A percentile compares a stretch with the other conserved stretches of the same genome.
These are phyloP conservation scores for Phlebopus sp. DNA, from an alignment of 1,284 basidiomycete species.

Conservation along the genomic window DNA sequence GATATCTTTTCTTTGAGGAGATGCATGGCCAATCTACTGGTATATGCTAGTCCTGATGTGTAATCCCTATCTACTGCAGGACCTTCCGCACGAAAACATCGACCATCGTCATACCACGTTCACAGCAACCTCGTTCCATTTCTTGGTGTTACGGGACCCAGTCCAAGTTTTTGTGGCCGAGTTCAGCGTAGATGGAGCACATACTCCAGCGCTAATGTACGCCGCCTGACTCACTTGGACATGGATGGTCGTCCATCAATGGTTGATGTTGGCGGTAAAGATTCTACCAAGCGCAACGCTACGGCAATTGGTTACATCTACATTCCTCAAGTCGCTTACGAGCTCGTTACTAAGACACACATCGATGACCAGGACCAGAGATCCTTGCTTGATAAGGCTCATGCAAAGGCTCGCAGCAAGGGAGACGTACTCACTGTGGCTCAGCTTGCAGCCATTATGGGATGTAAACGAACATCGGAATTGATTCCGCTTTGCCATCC, in stretches of 20 bases:
- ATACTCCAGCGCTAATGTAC: conserved; percentile 8
- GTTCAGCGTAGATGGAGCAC: conserved; percentile 25
- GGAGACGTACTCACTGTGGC: conserved; percentile 78
- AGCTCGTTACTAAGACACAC: conserved; percentile 48
- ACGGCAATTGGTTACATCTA: conserved; percentile 78
- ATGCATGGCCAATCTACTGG: conserved; percentile 17
- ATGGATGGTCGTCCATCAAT: conserved; percentile 67
- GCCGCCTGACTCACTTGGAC: conserved; percentile 69
- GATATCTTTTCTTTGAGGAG: conserved; percentile 41
- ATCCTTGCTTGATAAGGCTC: conserved; percentile 31
- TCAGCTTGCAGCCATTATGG: conserved; percentile 86
- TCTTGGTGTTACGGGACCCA: not conserved
- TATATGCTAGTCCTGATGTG: conserved; percentile 23
- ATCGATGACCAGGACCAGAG: conserved; percentile 19
- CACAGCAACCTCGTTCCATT: not conserved
- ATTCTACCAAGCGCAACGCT: conserved; percentile 63
- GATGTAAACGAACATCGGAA: conserved; percentile 75
- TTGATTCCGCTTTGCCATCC: conserved; percentile 88
- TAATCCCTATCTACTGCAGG: conserved; percentile 26
- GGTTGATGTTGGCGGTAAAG: conserved; percentile 77
- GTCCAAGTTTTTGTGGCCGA: not conserved
- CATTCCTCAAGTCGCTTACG: conserved; percentile 63
- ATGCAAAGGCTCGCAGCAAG: conserved; percentile 57
- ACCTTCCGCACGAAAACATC: not conserved
- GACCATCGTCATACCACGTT: conserved; percentile 7